Conservation (phyloP, 108 stramenopile genomes). For the Skeletonema potamos region DNA sequence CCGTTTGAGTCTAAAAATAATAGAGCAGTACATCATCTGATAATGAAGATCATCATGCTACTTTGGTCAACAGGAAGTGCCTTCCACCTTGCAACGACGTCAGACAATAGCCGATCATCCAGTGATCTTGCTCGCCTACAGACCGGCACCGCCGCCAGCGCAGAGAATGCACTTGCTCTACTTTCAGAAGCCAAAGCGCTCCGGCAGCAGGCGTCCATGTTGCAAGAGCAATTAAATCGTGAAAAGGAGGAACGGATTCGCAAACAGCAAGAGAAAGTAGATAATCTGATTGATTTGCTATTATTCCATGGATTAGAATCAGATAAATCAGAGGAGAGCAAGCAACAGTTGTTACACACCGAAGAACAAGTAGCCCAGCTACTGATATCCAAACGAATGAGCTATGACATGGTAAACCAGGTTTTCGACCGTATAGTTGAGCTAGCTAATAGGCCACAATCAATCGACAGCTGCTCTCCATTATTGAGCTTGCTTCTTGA, state of each 20-base stretch:
- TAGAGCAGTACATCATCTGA: not conserved
- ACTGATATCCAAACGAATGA: constrained; percentile 59
- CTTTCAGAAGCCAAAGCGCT: constrained; percentile 18
- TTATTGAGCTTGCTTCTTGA: constrained; percentile 56
- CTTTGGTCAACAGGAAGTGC: not conserved
- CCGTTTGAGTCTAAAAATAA: too few species aligned
- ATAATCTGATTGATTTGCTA: constrained; percentile 63
- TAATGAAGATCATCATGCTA: not conserved
- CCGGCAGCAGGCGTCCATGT: constrained; percentile 9
- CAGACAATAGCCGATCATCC: not conserved
- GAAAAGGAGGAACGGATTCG: constrained; percentile 48
- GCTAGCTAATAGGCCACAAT: constrained; percentile 44
- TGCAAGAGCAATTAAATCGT: constrained; percentile 34
- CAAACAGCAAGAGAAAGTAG: constrained; percentile 50
- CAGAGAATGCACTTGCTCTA: constrained; percentile 9
- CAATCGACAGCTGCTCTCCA: constrained; percentile 38
- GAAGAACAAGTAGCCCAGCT: constrained; percentile 57
- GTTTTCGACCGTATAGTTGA: constrained; percentile 71
- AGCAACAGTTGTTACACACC: constrained; percentile 58
- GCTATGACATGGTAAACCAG: constrained; percentile 63
- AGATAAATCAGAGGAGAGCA: constrained; percentile 12
- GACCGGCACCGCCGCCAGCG: not conserved
- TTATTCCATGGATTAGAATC: constrained; percentile 42
- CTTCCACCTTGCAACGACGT: too few species aligned
- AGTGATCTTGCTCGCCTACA: not conserved